Evolutionary conservation across 169 alveolate species (phyloP).

Genomic region (Plasmodium malariae): DNA sequence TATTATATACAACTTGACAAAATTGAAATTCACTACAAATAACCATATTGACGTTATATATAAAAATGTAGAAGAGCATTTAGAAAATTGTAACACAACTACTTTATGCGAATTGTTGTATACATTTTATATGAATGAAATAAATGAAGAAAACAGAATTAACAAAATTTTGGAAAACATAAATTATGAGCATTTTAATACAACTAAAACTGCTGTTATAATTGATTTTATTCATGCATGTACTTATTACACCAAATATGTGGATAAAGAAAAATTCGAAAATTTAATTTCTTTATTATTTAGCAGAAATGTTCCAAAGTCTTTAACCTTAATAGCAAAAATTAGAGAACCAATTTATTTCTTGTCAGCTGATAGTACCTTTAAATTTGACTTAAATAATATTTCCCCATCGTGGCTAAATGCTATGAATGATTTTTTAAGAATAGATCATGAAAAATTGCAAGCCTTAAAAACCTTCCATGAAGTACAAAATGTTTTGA

Average conservation of each 20-base stretch:
- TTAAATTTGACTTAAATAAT: constrained; percentile 49
- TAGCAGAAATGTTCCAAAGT: constrained; percentile 59
- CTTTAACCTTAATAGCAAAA: constrained; percentile 70
- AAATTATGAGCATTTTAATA: constrained; percentile 63
- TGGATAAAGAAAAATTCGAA: constrained; percentile 39
- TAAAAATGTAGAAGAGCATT: constrained; percentile 75
- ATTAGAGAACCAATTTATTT: constrained; percentile 75
- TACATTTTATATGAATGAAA: constrained; percentile 75
- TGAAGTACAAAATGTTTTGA: constrained; percentile 74
- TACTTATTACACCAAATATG: constrained; percentile 61
- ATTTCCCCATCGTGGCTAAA: constrained; percentile 71
- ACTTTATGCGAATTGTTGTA: constrained; percentile 72
- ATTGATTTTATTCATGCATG: constrained; percentile 77
- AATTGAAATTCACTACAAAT: constrained; percentile 66
- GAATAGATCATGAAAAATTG: constrained; percentile 77
- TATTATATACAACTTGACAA: constrained; percentile 70
- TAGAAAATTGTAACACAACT: constrained; percentile 48
- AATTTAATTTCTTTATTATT: constrained; percentile 56
- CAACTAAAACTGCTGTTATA: constrained; percentile 65
- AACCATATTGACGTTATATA: constrained; percentile 73
- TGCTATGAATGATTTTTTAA: constrained; percentile 73
- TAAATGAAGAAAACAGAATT: constrained; percentile 77
- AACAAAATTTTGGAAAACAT: constrained; percentile 63
- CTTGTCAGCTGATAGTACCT: constrained; percentile 21
- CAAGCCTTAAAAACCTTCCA: constrained; percentile 77